A percentile compares a stretch with the other conserved stretches of the same genome.
Conservation (phyloP, 352 stramenopile species). For the Phytophthora foliorum region DNA sequence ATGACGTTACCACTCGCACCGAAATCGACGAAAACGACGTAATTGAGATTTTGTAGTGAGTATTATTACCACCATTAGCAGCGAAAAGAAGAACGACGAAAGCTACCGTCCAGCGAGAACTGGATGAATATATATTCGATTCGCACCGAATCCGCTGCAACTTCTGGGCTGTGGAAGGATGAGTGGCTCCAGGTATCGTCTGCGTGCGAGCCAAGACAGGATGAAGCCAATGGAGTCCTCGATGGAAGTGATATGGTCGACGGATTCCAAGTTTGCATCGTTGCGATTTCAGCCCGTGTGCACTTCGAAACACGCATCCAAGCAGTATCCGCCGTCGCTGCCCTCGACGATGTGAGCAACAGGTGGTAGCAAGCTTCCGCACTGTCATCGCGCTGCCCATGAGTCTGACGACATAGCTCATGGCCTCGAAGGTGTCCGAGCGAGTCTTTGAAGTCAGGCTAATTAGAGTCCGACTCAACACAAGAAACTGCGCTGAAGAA, state of each 20-base stretch:
- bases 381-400: conserved; percentile 30
- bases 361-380: conserved; percentile 30
- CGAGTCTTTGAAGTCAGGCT: too few species aligned
- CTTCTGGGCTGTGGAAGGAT: conserved; percentile 5
- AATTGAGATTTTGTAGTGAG: conserved; percentile 54
- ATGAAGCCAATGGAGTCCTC: conserved; percentile 21
- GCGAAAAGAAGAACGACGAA: conserved; percentile 16
- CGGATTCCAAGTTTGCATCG: not conserved
- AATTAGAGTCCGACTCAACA: conserved; percentile 37
- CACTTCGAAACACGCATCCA: not conserved
- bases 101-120: conserved; percentile 7
- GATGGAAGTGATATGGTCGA: not conserved
- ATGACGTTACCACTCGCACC: not conserved
- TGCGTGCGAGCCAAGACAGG: conserved; percentile 5
- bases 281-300: not conserved
- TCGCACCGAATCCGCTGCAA: conserved; percentile 6
- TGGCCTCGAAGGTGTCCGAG: conserved; percentile 37
- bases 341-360: not conserved
- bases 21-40: conserved; percentile 38
- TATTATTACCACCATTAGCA: conserved; percentile 11
- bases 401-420: conserved; percentile 20
- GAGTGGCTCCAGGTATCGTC: not conserved
- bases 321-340: not conserved
- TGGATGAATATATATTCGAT: conserved; percentile 37
- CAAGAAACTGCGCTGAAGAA: conserved; percentile 13